A percentile compares a stretch with the other conserved stretches of the same genome.
Evolutionary conservation across 768 basidiomycete genomes (phyloP).

Genomic region (Dentipellis sp.): DNA sequence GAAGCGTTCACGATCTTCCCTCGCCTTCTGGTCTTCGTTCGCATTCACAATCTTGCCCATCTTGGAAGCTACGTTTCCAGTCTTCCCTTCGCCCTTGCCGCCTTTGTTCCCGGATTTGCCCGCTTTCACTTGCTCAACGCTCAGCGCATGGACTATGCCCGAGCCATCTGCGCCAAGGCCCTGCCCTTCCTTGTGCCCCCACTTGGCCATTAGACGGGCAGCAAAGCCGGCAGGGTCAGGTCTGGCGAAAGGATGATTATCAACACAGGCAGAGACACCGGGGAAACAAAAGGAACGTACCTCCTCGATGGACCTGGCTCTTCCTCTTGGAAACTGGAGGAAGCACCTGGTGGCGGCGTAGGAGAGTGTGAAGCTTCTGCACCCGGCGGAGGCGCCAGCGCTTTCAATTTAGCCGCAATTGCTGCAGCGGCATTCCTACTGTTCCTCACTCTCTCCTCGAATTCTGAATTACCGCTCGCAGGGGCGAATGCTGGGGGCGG

Average conservation of each 20-base stretch:
- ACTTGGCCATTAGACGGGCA: slow-evolving; percentile 87
- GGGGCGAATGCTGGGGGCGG: slow-evolving; percentile 38
- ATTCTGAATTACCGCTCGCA: slow-evolving; percentile 22
- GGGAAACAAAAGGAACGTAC: slow-evolving; percentile 11
- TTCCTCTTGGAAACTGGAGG: slow-evolving; percentile 6
- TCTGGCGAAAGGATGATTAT: slow-evolving; percentile 17
- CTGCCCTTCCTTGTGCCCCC: slow-evolving; percentile 92
- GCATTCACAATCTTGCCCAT: slow-evolving; percentile 89
- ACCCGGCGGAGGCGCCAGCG: slow-evolving; percentile 33
- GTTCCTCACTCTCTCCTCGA: slow-evolving; percentile 51
- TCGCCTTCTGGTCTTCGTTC: slow-evolving; percentile 72
- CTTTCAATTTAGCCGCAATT: slow-evolving; percentile 67
- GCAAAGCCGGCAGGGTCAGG: slow-evolving; percentile 71
- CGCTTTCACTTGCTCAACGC: slow-evolving; percentile 58
- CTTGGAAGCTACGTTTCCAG: slow-evolving; percentile 42
- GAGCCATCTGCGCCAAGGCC: slow-evolving; percentile 78
- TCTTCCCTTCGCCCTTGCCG: slow-evolving; percentile 29
- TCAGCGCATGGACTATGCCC: slow-evolving; percentile 85
- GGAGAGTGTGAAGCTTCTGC: slow-evolving; percentile 19
- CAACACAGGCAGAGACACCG: background rate
- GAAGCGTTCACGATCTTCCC: slow-evolving; percentile 72
- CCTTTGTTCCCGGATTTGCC: slow-evolving; percentile 26
- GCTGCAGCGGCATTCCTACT: slow-evolving; percentile 64
- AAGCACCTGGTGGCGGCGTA: slow-evolving; percentile 16
- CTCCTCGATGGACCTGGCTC: slow-evolving; percentile 21